A percentile compares a stretch with the other conserved stretches of the same genome.
Evolutionary conservation across 2,329 filamentous ascomycete genomes (phyloP).

Genomic region (Fusarium tupiense): DNA sequence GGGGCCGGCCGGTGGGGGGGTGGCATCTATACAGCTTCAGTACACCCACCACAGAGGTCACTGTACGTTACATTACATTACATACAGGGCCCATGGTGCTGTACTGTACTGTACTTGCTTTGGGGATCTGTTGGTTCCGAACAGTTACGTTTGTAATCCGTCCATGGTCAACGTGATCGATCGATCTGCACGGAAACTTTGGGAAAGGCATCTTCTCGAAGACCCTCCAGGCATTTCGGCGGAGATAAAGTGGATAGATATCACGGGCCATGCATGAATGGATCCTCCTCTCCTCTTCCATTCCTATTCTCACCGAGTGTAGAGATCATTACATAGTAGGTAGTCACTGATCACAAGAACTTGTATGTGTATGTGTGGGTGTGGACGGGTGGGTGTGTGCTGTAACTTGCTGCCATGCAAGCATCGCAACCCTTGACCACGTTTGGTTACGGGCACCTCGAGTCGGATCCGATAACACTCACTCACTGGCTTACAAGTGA

Average conservation of each 20-base stretch:
- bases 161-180: constrained; percentile 18
- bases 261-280: not conserved
- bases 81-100: not conserved
- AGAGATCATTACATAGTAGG: not conserved
- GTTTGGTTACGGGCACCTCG: not conserved
- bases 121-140: not conserved
- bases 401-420: not conserved
- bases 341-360: not conserved
- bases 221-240: not conserved
- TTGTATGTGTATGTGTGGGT: not conserved
- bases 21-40: not conserved
- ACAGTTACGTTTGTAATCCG: not conserved
- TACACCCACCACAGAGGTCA: not conserved
- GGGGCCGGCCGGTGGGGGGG: constrained; percentile 30
- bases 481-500: not conserved
- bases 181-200: constrained; percentile 16
- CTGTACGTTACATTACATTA: not conserved
- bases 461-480: constrained; percentile 13
- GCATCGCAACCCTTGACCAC: not conserved
- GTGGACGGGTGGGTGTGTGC: not conserved
- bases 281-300: not conserved
- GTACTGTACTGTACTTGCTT: not conserved
- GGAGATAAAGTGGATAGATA: constrained; percentile 5
- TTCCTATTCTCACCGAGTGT: not conserved
- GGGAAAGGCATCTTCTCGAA: constrained; percentile 1